Conservation (phyloP, 805 yeast genomes). For the Yamadazyma philogaea region DNA sequence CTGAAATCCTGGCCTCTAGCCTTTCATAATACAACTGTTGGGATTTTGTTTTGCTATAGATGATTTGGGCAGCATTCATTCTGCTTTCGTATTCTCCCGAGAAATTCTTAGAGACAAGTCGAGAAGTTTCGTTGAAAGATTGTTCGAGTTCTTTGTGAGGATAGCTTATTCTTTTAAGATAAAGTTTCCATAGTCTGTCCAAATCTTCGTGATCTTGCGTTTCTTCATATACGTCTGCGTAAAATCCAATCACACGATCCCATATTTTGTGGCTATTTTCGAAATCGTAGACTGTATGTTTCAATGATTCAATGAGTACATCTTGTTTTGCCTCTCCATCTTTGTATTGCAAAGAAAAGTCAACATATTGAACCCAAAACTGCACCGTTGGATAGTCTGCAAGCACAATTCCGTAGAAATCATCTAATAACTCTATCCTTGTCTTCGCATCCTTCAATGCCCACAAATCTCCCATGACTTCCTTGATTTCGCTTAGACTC, state of each 20-base stretch:
- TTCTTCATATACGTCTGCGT: constrained; percentile 5
- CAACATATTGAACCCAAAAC: constrained; percentile 22
- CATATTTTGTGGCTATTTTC: constrained; percentile 9
- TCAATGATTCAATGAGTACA: constrained; percentile 19
- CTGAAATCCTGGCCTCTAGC: constrained; percentile 26
- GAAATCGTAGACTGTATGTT: constrained; percentile 25
- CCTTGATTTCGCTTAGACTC: constrained; percentile 12
- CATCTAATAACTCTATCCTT: constrained; percentile 8
- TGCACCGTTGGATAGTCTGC: constrained; percentile 20
- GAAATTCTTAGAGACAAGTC: constrained; percentile 33
- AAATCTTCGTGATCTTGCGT: constrained; percentile 14
- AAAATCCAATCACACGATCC: constrained; percentile 10
- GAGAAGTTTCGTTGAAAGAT: constrained; percentile 39
- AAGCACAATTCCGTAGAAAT: constrained; percentile 17
- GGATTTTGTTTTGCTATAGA: constrained; percentile 28
- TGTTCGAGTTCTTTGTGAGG: constrained; percentile 44
- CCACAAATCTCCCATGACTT: constrained; percentile 21
- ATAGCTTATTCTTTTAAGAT: constrained; percentile 29
- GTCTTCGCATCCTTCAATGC: constrained; percentile 10
- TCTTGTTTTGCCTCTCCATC: constrained; percentile 9
- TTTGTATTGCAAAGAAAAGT: constrained; percentile 8
- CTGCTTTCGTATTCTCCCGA: constrained; percentile 27
- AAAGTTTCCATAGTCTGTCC: constrained; percentile 19
- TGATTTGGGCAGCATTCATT: constrained; percentile 36
- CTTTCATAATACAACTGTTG: constrained; percentile 31